These are phyloP conservation scores for Colletotrichum endophyticum DNA, from an alignment of 2,329 filamentous ascomycete species.

Conservation along the genomic window DNA sequence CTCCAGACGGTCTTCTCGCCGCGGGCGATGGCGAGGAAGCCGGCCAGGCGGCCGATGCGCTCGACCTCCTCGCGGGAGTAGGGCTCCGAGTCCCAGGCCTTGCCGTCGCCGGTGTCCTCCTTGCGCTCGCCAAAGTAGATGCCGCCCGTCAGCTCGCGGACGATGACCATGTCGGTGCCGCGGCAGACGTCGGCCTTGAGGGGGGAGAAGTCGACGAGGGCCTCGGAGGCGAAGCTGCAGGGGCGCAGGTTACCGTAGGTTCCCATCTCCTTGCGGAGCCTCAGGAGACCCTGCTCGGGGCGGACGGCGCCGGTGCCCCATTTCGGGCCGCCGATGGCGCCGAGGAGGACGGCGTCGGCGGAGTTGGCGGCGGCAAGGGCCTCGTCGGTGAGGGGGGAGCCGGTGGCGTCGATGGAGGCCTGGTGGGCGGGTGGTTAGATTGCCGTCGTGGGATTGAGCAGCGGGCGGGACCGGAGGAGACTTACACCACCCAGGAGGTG, in stretches of 20 bases:
- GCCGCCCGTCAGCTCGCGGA: conserved; percentile 89
- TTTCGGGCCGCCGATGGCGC: conserved; percentile 94
- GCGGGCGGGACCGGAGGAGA: conserved; percentile 26
- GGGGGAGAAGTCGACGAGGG: conserved; percentile 82
- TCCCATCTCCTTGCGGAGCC: conserved; percentile 89
- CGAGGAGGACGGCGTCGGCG: conserved; percentile 89
- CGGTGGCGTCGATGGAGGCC: conserved; percentile 87
- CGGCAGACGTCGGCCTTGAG: conserved; percentile 85
- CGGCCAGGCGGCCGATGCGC: conserved; percentile 83
- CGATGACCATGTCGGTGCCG: conserved; percentile 89
- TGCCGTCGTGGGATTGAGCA: neutral
- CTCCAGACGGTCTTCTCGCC: conserved; percentile 76
- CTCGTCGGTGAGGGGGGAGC: conserved; percentile 79
- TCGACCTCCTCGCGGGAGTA: conserved; percentile 88
- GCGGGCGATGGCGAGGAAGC: conserved; percentile 77
- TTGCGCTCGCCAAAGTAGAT: conserved; percentile 94
- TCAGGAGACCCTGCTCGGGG: conserved; percentile 90
- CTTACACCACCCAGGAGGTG: conserved; percentile 91
- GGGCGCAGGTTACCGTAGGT: conserved; percentile 96
- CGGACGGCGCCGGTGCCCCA: conserved; percentile 90
- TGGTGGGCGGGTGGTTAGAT: conserved; percentile 36
- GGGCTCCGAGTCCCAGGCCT: conserved; percentile 83
- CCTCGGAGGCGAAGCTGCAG: conserved; percentile 92
- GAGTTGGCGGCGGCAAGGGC: conserved; percentile 83
- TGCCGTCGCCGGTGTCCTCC: conserved; percentile 77